phyloP scores from a whole-genome alignment of 2,329 filamentous ascomycete genomes.

The Zymoseptoria crescenta region DNA sequence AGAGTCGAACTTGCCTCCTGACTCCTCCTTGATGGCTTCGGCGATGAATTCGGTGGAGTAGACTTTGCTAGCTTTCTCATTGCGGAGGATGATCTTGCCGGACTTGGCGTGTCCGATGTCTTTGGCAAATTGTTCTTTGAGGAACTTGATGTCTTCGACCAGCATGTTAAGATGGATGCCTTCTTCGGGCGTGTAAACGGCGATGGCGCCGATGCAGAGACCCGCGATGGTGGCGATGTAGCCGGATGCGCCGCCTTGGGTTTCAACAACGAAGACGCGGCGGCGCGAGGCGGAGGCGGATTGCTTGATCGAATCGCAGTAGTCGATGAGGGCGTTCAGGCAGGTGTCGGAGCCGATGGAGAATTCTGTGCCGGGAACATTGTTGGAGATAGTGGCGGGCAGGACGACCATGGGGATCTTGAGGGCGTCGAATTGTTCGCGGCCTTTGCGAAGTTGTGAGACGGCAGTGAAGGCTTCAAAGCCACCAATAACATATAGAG shows the following conservation, averaged over 20 bases:
- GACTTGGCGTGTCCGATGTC: slow-evolving; percentile 85
- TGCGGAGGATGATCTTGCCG: slow-evolving; percentile 90
- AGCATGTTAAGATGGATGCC: slow-evolving; percentile 92
- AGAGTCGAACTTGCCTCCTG: slow-evolving; percentile 83
- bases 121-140: slow-evolving; percentile 74
- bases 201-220: slow-evolving; percentile 81
- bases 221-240: slow-evolving; percentile 89
- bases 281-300: slow-evolving; percentile 89
- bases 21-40: slow-evolving; percentile 90
- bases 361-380: slow-evolving; percentile 95
- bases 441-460: slow-evolving; percentile 74
- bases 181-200: slow-evolving; percentile 95
- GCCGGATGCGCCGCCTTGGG: slow-evolving; percentile 87
- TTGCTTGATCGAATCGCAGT: slow-evolving; percentile 96
- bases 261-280: slow-evolving; percentile 95
- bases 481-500: slow-evolving; percentile 77
- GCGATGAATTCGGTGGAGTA: slow-evolving; percentile 92
- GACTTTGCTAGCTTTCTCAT: slow-evolving; percentile 84
- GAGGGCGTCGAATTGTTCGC: slow-evolving; percentile 70
- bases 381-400: slow-evolving; percentile 97
- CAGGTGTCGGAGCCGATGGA: slow-evolving; percentile 95
- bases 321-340: slow-evolving; percentile 86
- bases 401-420: slow-evolving; percentile 88
- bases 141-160: slow-evolving; percentile 76
- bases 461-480: slow-evolving; percentile 95